These are phyloP conservation scores for Coniochaeta hoffmannii DNA, from an alignment of 2,329 filamentous ascomycete genomes.

Conservation along the genomic window DNA sequence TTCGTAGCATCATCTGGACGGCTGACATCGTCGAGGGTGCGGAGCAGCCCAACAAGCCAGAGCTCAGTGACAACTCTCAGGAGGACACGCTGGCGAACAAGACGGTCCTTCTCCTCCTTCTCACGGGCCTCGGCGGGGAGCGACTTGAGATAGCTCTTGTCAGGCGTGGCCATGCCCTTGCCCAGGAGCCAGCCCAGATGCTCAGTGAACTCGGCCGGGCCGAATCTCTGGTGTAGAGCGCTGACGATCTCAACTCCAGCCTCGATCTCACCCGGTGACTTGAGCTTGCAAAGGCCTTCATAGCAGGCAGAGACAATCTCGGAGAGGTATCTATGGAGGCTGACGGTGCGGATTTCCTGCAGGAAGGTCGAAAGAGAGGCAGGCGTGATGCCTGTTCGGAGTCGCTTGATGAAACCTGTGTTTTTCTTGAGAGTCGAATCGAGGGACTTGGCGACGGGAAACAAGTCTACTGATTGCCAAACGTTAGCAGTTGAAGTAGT, in stretches of 20 bases:
- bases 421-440: slow-evolving; percentile 98
- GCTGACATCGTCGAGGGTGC: slow-evolving; percentile 65
- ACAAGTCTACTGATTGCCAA: slow-evolving; percentile 55
- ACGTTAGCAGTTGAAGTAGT: slow-evolving; percentile 11
- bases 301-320: slow-evolving; percentile 95
- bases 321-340: slow-evolving; percentile 91
- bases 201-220: slow-evolving; percentile 81
- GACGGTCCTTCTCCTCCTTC: slow-evolving; percentile 90
- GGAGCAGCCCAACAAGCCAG: slow-evolving; percentile 85
- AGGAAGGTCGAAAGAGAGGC: slow-evolving; percentile 77
- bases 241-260: slow-evolving; percentile 89
- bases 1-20: slow-evolving; percentile 57
- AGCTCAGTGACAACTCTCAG: slow-evolving; percentile 89
- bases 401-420: slow-evolving; percentile 92
- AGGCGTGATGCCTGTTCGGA: slow-evolving; percentile 80
- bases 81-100: slow-evolving; percentile 77
- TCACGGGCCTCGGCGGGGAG: slow-evolving; percentile 77
- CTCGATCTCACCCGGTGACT: slow-evolving; percentile 84
- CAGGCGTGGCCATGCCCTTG: slow-evolving; percentile 83
- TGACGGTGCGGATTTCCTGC: slow-evolving; percentile 82
- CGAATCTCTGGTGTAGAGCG: slow-evolving; percentile 92
- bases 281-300: slow-evolving; percentile 86
- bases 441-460: slow-evolving; percentile 68
- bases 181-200: slow-evolving; percentile 89
- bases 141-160: slow-evolving; percentile 74